A percentile compares a stretch with the other conserved stretches of the same genome.
Conservation (phyloP, 208 protist species). For the Leishmania lainsoni region DNA sequence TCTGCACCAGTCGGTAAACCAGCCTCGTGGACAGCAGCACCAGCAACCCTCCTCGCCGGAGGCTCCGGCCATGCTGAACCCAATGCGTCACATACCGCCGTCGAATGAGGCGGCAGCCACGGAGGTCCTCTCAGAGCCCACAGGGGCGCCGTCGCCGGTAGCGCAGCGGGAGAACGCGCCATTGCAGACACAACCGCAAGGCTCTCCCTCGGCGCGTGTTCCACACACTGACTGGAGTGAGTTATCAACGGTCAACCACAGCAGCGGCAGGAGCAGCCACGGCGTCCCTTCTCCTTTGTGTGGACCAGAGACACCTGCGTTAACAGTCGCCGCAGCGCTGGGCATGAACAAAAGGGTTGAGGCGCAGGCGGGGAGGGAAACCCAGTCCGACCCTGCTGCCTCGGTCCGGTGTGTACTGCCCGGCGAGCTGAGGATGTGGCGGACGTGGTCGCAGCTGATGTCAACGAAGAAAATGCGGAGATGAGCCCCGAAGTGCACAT, state of each 20-base stretch:
- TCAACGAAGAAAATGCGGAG: slow-evolving; percentile 9
- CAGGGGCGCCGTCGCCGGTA: neutral
- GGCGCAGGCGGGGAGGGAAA: neutral
- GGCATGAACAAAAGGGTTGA: neutral
- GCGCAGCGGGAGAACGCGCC: neutral
- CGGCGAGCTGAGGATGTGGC: neutral
- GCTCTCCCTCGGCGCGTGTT: neutral
- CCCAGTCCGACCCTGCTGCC: neutral
- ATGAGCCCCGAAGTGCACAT: neutral
- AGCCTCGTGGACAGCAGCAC: slow-evolving; percentile 2
- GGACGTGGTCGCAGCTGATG: neutral
- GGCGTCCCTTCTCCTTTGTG: neutral
- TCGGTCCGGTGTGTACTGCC: neutral
- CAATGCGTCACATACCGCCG: slow-evolving; percentile 24
- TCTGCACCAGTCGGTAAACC: neutral
- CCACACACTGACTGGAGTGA: neutral
- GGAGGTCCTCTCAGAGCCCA: slow-evolving; percentile 8
- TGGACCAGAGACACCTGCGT: neutral
- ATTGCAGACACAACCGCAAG: neutral
- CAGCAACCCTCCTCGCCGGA: neutral
- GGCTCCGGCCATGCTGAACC: slow-evolving; percentile 5
- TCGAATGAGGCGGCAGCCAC: slow-evolving; percentile 28
- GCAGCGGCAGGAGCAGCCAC: neutral
- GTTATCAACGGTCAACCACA: neutral
- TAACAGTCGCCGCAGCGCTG: neutral